Conservation (phyloP, 345 rosid species). For the Pistacia integerrima region DNA sequence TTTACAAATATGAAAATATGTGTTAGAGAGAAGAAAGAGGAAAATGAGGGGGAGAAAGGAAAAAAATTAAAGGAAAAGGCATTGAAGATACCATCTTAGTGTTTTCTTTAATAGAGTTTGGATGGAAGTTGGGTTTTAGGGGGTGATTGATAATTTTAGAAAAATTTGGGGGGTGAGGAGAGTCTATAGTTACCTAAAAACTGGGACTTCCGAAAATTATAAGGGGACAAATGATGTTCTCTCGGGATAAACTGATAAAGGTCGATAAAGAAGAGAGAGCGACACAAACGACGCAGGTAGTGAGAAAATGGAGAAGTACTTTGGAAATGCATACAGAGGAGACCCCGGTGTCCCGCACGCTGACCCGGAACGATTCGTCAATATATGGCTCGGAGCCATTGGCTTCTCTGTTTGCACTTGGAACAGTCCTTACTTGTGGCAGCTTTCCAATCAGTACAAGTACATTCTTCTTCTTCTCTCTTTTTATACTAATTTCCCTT, state of each 20-base stretch:
- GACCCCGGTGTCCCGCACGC: constrained; percentile 97
- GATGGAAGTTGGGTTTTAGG: too few relatives aligned
- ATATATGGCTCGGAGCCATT: constrained; percentile 86
- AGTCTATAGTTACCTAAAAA: too few relatives aligned
- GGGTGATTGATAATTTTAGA: too few relatives aligned
- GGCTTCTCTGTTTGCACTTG: constrained; percentile 70
- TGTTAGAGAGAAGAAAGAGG: too few relatives aligned
- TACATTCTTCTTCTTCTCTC: constrained; percentile 18
- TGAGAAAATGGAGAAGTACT: constrained; percentile 75
- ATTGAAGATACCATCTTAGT: too few relatives aligned
- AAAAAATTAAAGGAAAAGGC: too few relatives aligned
- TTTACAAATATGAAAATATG: too few relatives aligned
- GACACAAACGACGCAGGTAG: background rate
- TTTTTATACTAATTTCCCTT: background rate
- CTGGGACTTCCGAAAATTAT: too few relatives aligned
- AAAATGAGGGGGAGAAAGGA: too few relatives aligned
- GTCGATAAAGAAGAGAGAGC: background rate
- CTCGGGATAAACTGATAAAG: background rate
- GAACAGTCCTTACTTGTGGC: constrained; percentile 82
- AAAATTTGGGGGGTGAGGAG: too few relatives aligned
- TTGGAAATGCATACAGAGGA: constrained; percentile 88
- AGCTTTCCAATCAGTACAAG: constrained; percentile 77
- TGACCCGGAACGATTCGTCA: constrained; percentile 60
- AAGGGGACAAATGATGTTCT: too few relatives aligned
- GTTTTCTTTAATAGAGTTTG: too few relatives aligned